A percentile compares a stretch with the other conserved stretches of the same genome.
Conservation (phyloP, 2,329 filamentous ascomycete species). For the Fusarium mexicanum region DNA sequence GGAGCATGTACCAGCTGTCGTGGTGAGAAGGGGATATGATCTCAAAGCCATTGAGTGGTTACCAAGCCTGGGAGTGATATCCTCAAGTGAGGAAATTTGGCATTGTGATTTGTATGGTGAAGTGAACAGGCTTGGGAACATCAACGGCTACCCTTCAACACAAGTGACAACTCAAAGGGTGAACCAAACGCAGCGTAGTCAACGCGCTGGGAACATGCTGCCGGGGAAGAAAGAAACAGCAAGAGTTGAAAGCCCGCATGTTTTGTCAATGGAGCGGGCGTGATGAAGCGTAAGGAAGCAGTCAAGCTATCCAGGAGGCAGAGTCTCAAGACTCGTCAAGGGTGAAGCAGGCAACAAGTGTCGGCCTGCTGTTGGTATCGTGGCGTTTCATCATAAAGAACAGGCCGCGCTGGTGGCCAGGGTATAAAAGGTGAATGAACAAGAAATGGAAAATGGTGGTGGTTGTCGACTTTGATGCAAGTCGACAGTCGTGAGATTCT, state of each 20-base stretch:
- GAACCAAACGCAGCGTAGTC: conserved; percentile 40
- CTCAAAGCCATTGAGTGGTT: conserved; percentile 37
- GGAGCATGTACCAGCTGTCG: conserved; percentile 27
- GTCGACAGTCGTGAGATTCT: conserved; percentile 23
- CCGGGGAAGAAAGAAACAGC: conserved; percentile 40
- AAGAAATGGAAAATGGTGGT: conserved; percentile 33
- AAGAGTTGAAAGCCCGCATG: conserved; percentile 33
- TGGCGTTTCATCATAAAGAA: conserved; percentile 44
- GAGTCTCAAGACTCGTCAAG: conserved; percentile 39
- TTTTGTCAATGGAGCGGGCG: conserved; percentile 31
- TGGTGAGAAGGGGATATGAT: conserved; percentile 28
- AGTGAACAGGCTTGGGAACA: conserved; percentile 12
- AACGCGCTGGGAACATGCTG: conserved; percentile 41
- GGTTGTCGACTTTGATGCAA: conserved; percentile 19
- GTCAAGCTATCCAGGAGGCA: conserved; percentile 41
- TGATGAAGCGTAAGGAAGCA: conserved; percentile 43
- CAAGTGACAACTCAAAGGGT: conserved; percentile 1
- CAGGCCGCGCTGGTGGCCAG: conserved; percentile 24
- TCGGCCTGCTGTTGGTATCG: conserved; percentile 36
- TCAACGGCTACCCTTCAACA: conserved; percentile 32
- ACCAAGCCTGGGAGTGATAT: conserved; percentile 26
- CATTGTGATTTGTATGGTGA: neutral
- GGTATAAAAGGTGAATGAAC: conserved; percentile 29
- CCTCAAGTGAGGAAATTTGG: neutral
- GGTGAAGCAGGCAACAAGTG: conserved; percentile 37